A percentile compares a stretch with the other conserved stretches of the same genome.
Conservation (phyloP, 768 basidiomycete species). For the Trametes villosa region DNA sequence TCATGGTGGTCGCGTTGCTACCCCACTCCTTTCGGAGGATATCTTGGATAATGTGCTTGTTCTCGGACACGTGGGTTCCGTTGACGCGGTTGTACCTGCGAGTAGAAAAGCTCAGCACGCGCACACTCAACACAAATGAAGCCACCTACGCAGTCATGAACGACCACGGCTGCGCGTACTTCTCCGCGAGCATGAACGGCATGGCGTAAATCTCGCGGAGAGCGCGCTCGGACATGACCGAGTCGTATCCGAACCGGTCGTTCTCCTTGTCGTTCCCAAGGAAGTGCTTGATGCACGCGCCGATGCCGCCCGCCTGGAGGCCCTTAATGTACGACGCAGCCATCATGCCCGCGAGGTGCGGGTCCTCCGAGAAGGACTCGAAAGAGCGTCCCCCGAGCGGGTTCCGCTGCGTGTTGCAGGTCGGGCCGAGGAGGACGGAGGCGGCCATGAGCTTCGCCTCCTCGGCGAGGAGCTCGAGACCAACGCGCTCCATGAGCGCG, state of each 20-base stretch:
- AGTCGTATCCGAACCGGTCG: constrained; percentile 66
- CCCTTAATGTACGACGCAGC: constrained; percentile 78
- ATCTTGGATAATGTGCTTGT: constrained; percentile 57
- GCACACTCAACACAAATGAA: neutral
- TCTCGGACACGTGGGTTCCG: constrained; percentile 73
- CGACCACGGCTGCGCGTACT: constrained; percentile 55
- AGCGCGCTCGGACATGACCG: constrained; percentile 52
- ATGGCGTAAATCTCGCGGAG: constrained; percentile 63
- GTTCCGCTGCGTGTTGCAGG: constrained; percentile 74
- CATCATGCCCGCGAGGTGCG: constrained; percentile 69
- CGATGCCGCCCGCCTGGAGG: constrained; percentile 76
- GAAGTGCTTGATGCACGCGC: constrained; percentile 81
- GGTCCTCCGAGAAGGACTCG: constrained; percentile 79
- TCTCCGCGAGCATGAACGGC: constrained; percentile 64
- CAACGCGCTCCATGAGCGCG: constrained; percentile 63
- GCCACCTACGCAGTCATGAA: constrained; percentile 63
- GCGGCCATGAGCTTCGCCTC: constrained; percentile 75
- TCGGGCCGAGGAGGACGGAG: constrained; percentile 68
- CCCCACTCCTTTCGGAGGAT: constrained; percentile 77
- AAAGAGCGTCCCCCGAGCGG: constrained; percentile 67
- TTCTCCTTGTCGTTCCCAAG: constrained; percentile 85
- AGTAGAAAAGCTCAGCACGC: neutral
- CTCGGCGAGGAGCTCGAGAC: constrained; percentile 63
- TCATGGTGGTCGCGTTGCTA: constrained; percentile 77
- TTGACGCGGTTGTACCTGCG: constrained; percentile 75